Percentiles rank a stretch among this genome's conserved stretches.
Evolutionary conservation across 2,329 filamentous ascomycete species (phyloP).

Genomic region (Trichoderma oligosporum): DNA sequence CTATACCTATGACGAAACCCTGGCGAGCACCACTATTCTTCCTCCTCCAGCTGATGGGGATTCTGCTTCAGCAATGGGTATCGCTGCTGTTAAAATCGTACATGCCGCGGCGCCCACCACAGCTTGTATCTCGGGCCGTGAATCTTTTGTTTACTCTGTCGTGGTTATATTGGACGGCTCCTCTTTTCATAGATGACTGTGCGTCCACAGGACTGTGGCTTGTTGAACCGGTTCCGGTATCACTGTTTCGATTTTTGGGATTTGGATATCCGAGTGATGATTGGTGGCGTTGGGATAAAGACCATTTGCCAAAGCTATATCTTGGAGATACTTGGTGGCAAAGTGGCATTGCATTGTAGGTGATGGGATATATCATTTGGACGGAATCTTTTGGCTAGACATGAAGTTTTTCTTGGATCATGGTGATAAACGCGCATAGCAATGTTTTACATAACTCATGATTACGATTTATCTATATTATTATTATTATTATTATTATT

Average conservation of each 20-base stretch:
- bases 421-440: too few relatives aligned
- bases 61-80: conserved; percentile 54
- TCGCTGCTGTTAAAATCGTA: conserved; percentile 32
- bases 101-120: conserved; percentile 42
- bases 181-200: conserved; percentile 72
- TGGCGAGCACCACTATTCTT: conserved; percentile 67
- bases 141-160: conserved; percentile 60
- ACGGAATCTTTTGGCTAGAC: background rate
- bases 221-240: conserved; percentile 77
- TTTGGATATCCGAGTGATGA: conserved; percentile 57
- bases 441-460: too few relatives aligned
- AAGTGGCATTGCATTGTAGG: conserved; percentile 33
- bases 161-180: conserved; percentile 67
- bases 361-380: background rate
- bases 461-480: background rate
- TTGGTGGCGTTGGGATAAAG: conserved; percentile 64
- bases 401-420: too few relatives aligned
- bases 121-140: conserved; percentile 42
- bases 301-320: conserved; percentile 54
- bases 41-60: conserved; percentile 61
- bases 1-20: conserved; percentile 50
- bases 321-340: conserved; percentile 61
- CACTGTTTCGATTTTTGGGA: conserved; percentile 62
- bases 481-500: too few relatives aligned
- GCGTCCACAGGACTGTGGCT: conserved; percentile 71